Percentiles rank a stretch among this genome's conserved stretches.
Evolutionary conservation across 2,329 filamentous ascomycete species (phyloP).

Genomic region (Epichloe brachyelytri): DNA sequence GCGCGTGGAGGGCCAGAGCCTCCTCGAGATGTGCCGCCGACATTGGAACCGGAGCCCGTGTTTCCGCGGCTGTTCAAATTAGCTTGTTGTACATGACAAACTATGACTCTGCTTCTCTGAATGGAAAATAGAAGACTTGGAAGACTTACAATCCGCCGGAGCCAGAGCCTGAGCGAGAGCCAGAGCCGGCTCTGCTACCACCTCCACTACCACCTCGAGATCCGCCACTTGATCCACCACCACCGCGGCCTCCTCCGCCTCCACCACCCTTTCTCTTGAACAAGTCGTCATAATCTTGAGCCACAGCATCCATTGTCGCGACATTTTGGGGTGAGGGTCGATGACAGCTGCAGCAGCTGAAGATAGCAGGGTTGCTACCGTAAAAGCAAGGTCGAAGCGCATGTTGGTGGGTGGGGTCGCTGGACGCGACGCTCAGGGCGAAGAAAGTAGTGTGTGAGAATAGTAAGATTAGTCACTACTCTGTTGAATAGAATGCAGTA

Average conservation of each 20-base stretch:
- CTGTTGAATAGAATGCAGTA: no score
- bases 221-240: constrained; percentile 11
- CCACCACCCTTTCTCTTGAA: constrained; percentile 47
- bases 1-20: constrained; percentile 44
- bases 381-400: constrained; percentile 7
- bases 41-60: constrained; percentile 19
- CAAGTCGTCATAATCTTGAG: constrained; percentile 29
- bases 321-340: constrained; percentile 10
- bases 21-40: constrained; percentile 38
- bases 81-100: neutral
- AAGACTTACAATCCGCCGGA: constrained; percentile 6
- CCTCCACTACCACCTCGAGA: constrained; percentile 10
- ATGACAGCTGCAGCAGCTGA: constrained; percentile 5
- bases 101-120: neutral
- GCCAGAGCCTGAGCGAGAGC: constrained; percentile 2
- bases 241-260: constrained; percentile 38
- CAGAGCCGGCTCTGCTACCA: constrained; percentile 9
- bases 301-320: constrained; percentile 12
- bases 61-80: constrained; percentile 16
- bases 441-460: neutral
- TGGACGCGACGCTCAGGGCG: neutral
- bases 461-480: no score
- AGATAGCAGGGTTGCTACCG: constrained; percentile 3
- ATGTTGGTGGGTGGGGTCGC: constrained; percentile 3
- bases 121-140: neutral